These are phyloP conservation scores for Capsella bursapastoris DNA, from an alignment of 345 rosid genomes.

Conservation along the genomic window DNA sequence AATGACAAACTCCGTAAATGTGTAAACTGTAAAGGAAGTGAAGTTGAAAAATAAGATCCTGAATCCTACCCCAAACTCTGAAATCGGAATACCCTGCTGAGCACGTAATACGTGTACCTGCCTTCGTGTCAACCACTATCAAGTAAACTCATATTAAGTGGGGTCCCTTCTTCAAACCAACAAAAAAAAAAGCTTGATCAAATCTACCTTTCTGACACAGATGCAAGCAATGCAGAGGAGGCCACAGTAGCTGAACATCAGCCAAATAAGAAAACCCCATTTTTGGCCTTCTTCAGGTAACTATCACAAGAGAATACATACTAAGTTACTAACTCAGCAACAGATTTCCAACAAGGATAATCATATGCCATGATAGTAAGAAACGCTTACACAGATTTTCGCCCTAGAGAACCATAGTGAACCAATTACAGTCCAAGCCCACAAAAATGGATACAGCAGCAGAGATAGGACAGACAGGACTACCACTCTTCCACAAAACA, in stretches of 20 bases:
- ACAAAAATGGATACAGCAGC: slow-evolving; percentile 85
- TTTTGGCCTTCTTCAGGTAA: slow-evolving; percentile 95
- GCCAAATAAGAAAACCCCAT: slow-evolving; percentile 98
- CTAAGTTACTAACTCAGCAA: slow-evolving; percentile 25
- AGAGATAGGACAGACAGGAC: slow-evolving; percentile 78
- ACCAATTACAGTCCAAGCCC: slow-evolving; percentile 96
- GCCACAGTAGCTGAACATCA: slow-evolving; percentile 93
- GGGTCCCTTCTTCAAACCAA: slow-evolving; percentile 6
- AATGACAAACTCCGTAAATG: not conserved
- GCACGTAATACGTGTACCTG: slow-evolving; percentile 82
- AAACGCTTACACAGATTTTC: slow-evolving; percentile 71
- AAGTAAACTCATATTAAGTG: slow-evolving; percentile 26
- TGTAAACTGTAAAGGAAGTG: slow-evolving; percentile 14
- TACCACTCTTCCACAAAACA: slow-evolving; percentile 88
- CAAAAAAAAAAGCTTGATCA: slow-evolving; percentile 9
- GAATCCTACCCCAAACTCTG: slow-evolving; percentile 89
- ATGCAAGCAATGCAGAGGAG: slow-evolving; percentile 84
- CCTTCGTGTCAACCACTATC: slow-evolving; percentile 88
- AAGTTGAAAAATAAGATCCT: slow-evolving; percentile 26
- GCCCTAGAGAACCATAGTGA: slow-evolving; percentile 87
- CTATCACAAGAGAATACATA: slow-evolving; percentile 47
- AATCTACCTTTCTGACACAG: slow-evolving; percentile 72
- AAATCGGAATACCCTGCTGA: slow-evolving; percentile 93
- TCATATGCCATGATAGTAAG: not conserved
- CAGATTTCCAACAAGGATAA: slow-evolving; percentile 16